Conservation (phyloP, 305 asterid species). For the Striga hermonthica region DNA sequence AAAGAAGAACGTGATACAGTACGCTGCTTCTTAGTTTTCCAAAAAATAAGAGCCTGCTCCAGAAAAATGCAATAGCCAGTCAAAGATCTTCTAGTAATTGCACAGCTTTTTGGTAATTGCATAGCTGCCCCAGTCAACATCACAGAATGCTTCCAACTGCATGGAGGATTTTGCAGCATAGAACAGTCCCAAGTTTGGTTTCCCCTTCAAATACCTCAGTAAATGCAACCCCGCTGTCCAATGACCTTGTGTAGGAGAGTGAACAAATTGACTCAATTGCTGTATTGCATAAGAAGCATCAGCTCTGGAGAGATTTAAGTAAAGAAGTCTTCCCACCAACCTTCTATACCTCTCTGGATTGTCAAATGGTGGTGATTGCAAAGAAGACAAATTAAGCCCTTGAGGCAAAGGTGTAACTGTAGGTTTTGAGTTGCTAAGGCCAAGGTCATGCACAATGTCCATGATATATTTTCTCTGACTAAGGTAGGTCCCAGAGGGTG, state of each 20-base stretch:
- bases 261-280: background rate
- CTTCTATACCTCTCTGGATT: background rate
- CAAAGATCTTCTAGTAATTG: background rate
- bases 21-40: background rate
- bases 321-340: background rate
- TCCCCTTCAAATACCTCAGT: background rate
- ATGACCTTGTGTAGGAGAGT: background rate
- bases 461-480: background rate
- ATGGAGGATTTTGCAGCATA: too few relatives aligned
- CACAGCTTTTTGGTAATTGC: too few relatives aligned
- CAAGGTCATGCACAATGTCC: background rate
- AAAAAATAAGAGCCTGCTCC: background rate
- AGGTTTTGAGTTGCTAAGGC: background rate
- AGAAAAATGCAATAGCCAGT: background rate
- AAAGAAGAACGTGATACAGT: background rate
- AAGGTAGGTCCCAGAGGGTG: background rate
- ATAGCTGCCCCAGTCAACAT: slow-evolving; percentile 1
- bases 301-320: background rate
- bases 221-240: background rate
- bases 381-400: too few relatives aligned
- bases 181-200: background rate
- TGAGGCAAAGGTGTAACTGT: background rate
- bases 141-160: background rate
- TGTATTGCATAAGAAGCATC: background rate
- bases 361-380: background rate